Percentiles rank a stretch among this genome's conserved stretches.
Conservation (phyloP, 2,329 filamentous ascomycete genomes). For the Phialemoniopsis sp. region DNA sequence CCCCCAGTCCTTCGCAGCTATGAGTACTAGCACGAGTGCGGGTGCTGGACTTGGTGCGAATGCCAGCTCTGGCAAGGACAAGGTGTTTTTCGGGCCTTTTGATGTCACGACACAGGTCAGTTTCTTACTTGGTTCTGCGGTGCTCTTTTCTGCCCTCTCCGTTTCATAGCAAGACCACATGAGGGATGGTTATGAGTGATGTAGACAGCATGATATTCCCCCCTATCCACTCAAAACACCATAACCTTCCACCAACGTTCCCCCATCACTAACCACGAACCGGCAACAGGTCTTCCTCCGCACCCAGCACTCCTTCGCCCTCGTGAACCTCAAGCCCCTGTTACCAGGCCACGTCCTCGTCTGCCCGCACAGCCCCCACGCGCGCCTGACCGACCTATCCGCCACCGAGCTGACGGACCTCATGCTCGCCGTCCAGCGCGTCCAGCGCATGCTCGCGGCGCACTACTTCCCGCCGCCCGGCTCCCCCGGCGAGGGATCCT, state of each 20-base stretch:
- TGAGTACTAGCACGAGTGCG: constrained; percentile 10
- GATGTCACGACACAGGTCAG: constrained; percentile 70
- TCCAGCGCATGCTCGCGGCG: constrained; percentile 69
- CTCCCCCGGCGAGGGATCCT: constrained; percentile 58
- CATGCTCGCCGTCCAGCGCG: constrained; percentile 79
- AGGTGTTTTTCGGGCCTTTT: constrained; percentile 69
- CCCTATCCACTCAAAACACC: constrained; percentile 2
- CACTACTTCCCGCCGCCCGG: constrained; percentile 46
- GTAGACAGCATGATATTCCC: not conserved
- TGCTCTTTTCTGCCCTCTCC: not conserved
- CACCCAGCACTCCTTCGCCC: constrained; percentile 75
- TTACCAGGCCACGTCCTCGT: constrained; percentile 91
- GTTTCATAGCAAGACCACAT: not conserved
- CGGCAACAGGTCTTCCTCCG: constrained; percentile 81
- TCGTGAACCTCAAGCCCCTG: constrained; percentile 94
- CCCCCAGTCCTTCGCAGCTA: too few species aligned
- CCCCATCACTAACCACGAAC: constrained; percentile 1
- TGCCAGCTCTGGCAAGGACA: not conserved
- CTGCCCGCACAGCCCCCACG: constrained; percentile 67
- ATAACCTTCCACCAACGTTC: too few species aligned
- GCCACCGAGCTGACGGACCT: constrained; percentile 72
- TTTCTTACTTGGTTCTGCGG: not conserved
- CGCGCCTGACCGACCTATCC: constrained; percentile 71
- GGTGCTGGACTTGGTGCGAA: too few species aligned
- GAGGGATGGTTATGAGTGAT: too few species aligned